Conservation (phyloP, 1,284 basidiomycete genomes). For the Cystobasidium sp. region DNA sequence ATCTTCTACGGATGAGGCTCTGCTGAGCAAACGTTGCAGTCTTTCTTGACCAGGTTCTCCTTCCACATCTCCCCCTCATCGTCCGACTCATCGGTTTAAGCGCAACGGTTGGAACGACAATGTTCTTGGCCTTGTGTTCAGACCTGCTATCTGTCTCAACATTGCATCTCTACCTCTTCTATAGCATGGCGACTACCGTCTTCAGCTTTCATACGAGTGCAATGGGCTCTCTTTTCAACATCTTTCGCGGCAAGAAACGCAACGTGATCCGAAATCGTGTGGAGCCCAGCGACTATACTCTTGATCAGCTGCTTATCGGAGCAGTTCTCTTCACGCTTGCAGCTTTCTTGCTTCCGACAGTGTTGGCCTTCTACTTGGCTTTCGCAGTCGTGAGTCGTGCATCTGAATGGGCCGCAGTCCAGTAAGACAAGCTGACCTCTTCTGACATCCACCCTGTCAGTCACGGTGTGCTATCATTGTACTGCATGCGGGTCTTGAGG, state of each 20-base stretch:
- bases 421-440: not conserved
- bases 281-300: constrained; percentile 86
- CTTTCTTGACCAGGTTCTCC: constrained; percentile 56
- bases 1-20: not conserved
- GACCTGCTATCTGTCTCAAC: constrained; percentile 73
- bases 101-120: constrained; percentile 70
- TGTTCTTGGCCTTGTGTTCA: constrained; percentile 68
- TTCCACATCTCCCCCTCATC: constrained; percentile 61
- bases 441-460: constrained; percentile 58
- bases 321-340: constrained; percentile 92
- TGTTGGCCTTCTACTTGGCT: constrained; percentile 79
- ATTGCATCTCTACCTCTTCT: constrained; percentile 73
- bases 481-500: constrained; percentile 68
- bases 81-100: constrained; percentile 64
- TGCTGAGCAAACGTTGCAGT: constrained; percentile 28
- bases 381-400: constrained; percentile 70
- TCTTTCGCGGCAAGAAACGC: constrained; percentile 90
- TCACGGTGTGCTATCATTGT: constrained; percentile 67
- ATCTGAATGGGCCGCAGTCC: constrained; percentile 29
- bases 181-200: constrained; percentile 68
- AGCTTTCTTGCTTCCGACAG: constrained; percentile 87
- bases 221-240: constrained; percentile 78
- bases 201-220: constrained; percentile 69
- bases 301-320: constrained; percentile 91
- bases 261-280: constrained; percentile 80